Evolutionary conservation across 441 rosid species (phyloP), one percentile per base, ranked within the genome.

Genomic region (Brassica hybrid): DNA sequence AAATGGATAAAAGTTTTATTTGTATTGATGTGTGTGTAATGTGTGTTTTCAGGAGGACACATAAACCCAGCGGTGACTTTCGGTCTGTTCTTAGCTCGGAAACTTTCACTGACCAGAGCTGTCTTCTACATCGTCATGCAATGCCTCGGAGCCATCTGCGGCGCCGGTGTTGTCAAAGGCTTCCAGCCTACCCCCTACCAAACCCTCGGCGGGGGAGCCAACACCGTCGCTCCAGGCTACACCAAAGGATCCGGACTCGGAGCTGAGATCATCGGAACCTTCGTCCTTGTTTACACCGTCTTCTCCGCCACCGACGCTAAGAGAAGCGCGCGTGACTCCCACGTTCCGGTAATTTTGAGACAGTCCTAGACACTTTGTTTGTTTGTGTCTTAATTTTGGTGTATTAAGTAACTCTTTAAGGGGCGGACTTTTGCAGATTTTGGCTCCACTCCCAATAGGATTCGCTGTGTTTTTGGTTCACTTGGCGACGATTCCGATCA

Each of bases 401-500:
- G 54, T 43, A 45, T 41, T 48, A 48, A 27, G 11, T 62, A 17
- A 43, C 52, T 70, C 16, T 21, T 45, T 27, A 27, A 32, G 23
- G 1, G 36, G 36, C 1, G 41, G 9, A 4, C 1, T 6, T 45
- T 13, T 57, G 76, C 82, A 94, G 97, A 88, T 94, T 17, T 81
- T 94, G 94, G 98, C 97, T 5, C 98, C 98, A 0, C 70, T 94
- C 50, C 98, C 98, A 8, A 94, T 94, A 34, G 97, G 98, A 74
- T 94, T 91, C 79, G 98, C 98, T 2, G 98, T 94, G 79, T 94
- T 94, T 80, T 82, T 93, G 90, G 98, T 93, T 45, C 98, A 94
- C 85, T 81, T 91, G 79, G 97, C 97, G 30, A 94, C 96, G 1
- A 94, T 94, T 80, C 98, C 98, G 1, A 84, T 91, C 11, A 94